Evolutionary conservation across 2,329 filamentous ascomycete species (phyloP).

Genomic region (Conoideocrella luteorostrata): DNA sequence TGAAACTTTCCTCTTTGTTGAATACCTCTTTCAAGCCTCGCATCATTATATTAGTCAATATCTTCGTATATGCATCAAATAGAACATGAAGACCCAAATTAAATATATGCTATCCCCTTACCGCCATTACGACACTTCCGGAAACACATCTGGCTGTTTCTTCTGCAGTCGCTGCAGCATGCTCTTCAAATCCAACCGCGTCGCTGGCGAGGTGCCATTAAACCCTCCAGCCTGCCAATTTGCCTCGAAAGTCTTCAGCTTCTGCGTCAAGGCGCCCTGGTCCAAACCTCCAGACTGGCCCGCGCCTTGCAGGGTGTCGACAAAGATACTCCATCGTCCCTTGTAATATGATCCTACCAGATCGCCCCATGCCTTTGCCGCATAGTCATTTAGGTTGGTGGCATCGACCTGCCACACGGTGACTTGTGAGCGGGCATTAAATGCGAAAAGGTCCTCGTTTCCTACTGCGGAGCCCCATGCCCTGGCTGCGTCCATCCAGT

Average conservation of each 20-base stretch:
- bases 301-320: conserved; percentile 29
- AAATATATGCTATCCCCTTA: background rate
- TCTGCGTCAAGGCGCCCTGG: conserved; percentile 1
- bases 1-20: too few species aligned
- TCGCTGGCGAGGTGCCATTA: background rate
- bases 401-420: conserved; percentile 38
- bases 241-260: conserved; percentile 4
- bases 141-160: conserved; percentile 3
- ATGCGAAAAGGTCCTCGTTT: conserved; percentile 31
- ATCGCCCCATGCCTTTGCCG: conserved; percentile 41
- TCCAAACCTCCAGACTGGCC: background rate
- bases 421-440: conserved; percentile 43
- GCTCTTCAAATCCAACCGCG: background rate
- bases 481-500: conserved; percentile 35
- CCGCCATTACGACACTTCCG: background rate
- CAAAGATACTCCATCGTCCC: conserved; percentile 39
- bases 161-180: background rate
- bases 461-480: conserved; percentile 14
- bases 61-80: too few species aligned
- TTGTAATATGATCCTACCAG: conserved; percentile 40
- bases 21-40: too few species aligned
- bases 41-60: too few species aligned
- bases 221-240: background rate
- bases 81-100: background rate
- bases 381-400: conserved; percentile 38